phyloP scores from a whole-genome alignment of 495 filamentous ascomycete species.

The Podospora fimiseda region DNA sequence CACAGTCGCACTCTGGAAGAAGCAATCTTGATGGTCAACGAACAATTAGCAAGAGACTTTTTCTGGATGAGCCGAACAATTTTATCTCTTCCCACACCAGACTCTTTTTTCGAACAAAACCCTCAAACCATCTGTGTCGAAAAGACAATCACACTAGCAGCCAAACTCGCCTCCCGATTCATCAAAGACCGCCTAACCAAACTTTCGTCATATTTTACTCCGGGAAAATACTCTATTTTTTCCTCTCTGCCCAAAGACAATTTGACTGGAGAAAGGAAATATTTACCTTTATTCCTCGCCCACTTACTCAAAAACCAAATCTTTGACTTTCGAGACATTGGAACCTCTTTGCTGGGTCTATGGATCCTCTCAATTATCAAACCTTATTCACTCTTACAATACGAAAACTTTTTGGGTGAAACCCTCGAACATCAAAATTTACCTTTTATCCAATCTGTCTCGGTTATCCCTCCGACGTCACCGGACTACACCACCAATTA shows the following conservation, averaged over 20 bases:
- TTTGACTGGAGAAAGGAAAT: conserved; percentile 24
- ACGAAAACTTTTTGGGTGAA: conserved; percentile 39
- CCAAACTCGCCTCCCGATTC: conserved; percentile 35
- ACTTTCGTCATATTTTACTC: conserved; percentile 33
- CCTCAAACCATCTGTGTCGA: conserved; percentile 32
- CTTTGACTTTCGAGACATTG: conserved; percentile 37
- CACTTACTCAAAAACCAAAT: conserved; percentile 33
- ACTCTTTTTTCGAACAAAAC: conserved; percentile 11
- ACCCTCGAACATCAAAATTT: conserved; percentile 28
- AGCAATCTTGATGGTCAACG: conserved; percentile 37
- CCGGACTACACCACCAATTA: conserved; percentile 38
- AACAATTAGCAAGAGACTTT: conserved; percentile 31
- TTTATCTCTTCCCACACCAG: conserved; percentile 18
- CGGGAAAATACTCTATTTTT: conserved; percentile 36
- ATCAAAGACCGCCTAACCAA: conserved; percentile 33
- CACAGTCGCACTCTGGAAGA: conserved; percentile 36
- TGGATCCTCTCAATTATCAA: conserved; percentile 36
- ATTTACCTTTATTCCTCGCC: conserved; percentile 36
- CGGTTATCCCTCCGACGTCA: conserved; percentile 19
- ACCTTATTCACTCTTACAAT: conserved; percentile 29
- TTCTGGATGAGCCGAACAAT: conserved; percentile 37
- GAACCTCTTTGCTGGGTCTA: conserved; percentile 27
- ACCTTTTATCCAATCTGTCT: conserved; percentile 27
- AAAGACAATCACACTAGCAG: conserved; percentile 32
- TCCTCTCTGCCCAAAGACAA: conserved; percentile 26